Evolutionary conservation across 1,139 yeast genomes (phyloP).

Genomic region (Candida albicans): DNA sequence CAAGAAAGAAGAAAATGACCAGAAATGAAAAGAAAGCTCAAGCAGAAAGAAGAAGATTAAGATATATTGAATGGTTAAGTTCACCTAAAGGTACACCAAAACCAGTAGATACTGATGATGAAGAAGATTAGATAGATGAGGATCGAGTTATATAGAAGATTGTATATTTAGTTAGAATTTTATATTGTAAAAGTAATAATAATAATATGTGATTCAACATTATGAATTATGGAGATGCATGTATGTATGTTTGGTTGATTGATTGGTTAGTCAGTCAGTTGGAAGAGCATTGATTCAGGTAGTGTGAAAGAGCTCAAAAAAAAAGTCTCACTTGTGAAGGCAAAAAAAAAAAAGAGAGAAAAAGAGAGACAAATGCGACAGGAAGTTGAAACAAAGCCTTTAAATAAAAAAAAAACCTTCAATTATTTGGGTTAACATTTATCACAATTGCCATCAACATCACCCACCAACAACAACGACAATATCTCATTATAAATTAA

Average conservation of each 20-base stretch:
- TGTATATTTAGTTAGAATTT: not conserved
- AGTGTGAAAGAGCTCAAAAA: not conserved
- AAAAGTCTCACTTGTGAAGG: not conserved
- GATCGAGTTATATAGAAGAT: not conserved
- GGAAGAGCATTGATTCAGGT: not conserved
- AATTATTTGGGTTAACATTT: no score
- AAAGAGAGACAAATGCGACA: no score
- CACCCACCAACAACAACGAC: not conserved
- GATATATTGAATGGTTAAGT: slow-evolving; percentile 92
- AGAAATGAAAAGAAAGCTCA: slow-evolving; percentile 92
- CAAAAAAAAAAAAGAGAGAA: not conserved
- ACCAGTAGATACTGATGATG: slow-evolving; percentile 91
- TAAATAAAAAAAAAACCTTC: no score
- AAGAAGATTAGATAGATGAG: slow-evolving; percentile 43
- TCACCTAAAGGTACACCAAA: slow-evolving; percentile 98
- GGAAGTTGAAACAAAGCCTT: no score
- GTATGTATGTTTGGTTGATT: no score
- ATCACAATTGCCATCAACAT: no score
- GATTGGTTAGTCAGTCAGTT: no score
- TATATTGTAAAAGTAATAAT: no score
- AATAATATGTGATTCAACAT: no score
- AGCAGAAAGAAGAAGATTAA: slow-evolving; percentile 90
- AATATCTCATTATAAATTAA: not conserved
- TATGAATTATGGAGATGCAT: no score
- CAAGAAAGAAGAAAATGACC: slow-evolving; percentile 93